Percentiles rank a stretch among this genome's conserved stretches.
These are phyloP conservation scores for Trichoderma sp. DNA, from an alignment of 2,329 filamentous ascomycete genomes.

Conservation along the genomic window DNA sequence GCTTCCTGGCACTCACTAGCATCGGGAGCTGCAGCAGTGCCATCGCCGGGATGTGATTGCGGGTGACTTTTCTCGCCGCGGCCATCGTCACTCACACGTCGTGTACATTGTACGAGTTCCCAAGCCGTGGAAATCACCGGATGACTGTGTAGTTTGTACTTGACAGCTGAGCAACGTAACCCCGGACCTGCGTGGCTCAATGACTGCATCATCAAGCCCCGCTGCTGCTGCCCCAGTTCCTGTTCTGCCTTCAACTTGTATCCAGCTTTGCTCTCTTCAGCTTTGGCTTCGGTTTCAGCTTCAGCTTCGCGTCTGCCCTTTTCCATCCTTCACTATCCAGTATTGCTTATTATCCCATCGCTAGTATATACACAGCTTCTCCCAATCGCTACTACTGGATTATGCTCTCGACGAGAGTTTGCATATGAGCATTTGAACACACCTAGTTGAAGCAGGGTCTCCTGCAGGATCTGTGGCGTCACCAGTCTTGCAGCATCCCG, in stretches of 20 bases:
- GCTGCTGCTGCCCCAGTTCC: neutral
- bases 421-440: neutral
- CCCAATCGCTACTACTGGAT: neutral
- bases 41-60: conserved; percentile 4
- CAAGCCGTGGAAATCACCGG: neutral
- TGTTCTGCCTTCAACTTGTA: neutral
- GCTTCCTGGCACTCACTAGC: neutral
- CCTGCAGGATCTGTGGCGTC: neutral
- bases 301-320: neutral
- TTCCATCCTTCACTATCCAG: neutral
- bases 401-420: neutral
- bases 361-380: neutral
- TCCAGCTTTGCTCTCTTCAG: conserved; percentile 4
- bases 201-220: conserved; percentile 6
- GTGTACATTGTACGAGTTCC: neutral
- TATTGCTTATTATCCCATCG: too few species aligned
- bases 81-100: neutral
- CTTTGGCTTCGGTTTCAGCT: neutral
- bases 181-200: neutral
- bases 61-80: neutral
- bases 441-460: neutral
- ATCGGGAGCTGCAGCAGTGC: neutral
- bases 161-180: neutral
- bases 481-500: neutral
- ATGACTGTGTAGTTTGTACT: neutral